These are phyloP conservation scores for Colletotrichum sp. DNA, from an alignment of 2,329 filamentous ascomycete genomes.

Conservation along the genomic window DNA sequence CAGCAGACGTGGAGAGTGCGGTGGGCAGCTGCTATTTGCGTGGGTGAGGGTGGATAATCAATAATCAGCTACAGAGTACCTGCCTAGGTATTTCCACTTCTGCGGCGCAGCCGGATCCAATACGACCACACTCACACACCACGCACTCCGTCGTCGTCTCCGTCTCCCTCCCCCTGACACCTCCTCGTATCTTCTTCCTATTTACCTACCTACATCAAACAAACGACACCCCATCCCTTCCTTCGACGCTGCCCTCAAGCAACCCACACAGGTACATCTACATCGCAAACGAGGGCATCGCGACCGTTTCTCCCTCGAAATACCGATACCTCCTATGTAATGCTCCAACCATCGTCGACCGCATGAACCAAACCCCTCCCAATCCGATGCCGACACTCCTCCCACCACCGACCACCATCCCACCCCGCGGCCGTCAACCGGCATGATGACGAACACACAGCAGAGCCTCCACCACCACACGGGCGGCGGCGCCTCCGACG, in stretches of 20 bases:
- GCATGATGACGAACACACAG: constrained; percentile 6
- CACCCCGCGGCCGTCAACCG: neutral
- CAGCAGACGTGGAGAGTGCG: neutral
- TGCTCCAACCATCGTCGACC: neutral
- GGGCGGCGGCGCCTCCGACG: constrained; percentile 33
- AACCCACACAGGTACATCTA: neutral
- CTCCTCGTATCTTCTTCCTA: neutral
- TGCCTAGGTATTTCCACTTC: neutral
- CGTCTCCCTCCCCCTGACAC: neutral
- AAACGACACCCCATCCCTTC: neutral
- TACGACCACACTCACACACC: neutral
- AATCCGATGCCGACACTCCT: neutral
- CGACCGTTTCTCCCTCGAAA: neutral
- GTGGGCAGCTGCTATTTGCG: neutral
- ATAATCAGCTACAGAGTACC: neutral
- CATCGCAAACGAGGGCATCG: neutral
- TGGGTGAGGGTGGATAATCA: neutral
- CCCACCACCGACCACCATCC: neutral
- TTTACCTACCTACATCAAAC: neutral
- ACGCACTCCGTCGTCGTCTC: neutral
- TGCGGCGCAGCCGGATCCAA: neutral
- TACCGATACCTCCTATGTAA: neutral
- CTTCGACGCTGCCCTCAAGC: neutral
- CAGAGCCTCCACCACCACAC: constrained; percentile 22
- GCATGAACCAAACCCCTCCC: neutral